Conservation (phyloP, 106 monocot genomes). For the Iris macrosiphon region DNA sequence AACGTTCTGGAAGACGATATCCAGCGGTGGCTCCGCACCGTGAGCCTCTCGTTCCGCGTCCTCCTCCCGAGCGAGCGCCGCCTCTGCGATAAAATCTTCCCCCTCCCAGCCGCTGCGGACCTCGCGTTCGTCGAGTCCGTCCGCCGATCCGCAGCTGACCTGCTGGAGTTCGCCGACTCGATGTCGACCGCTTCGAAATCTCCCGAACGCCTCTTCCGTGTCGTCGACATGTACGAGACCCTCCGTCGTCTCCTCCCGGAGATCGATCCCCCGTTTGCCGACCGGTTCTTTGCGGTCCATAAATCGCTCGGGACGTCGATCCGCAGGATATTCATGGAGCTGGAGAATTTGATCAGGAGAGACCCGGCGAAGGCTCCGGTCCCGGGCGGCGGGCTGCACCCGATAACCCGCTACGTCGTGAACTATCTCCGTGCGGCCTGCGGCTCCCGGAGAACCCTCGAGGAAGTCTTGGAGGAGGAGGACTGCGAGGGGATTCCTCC, state of each 20-base stretch:
- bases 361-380: constrained; percentile 50
- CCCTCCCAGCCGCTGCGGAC: constrained; percentile 40
- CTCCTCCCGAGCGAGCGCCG: constrained; percentile 73
- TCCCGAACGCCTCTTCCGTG: constrained; percentile 62
- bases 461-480: constrained; percentile 72
- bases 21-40: constrained; percentile 44
- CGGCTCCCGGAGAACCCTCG: constrained; percentile 55
- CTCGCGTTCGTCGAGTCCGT: constrained; percentile 55
- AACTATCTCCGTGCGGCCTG: constrained; percentile 91
- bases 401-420: constrained; percentile 88
- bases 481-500: not conserved
- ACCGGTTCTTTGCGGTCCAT: constrained; percentile 34
- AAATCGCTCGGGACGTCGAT: constrained; percentile 44
- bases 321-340: constrained; percentile 61
- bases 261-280: constrained; percentile 39
- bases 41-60: constrained; percentile 41
- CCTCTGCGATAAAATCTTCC: constrained; percentile 55
- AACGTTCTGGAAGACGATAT: constrained; percentile 57
- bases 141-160: constrained; percentile 37
- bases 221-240: constrained; percentile 68
- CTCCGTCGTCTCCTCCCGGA: constrained; percentile 57
- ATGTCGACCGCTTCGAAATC: constrained; percentile 32
- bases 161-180: constrained; percentile 57
- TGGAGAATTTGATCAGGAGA: constrained; percentile 68
- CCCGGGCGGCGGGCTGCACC: constrained; percentile 73